Evolutionary conservation across 1,284 basidiomycete genomes (phyloP).

Genomic region (Fistulinella cinereoalba): DNA sequence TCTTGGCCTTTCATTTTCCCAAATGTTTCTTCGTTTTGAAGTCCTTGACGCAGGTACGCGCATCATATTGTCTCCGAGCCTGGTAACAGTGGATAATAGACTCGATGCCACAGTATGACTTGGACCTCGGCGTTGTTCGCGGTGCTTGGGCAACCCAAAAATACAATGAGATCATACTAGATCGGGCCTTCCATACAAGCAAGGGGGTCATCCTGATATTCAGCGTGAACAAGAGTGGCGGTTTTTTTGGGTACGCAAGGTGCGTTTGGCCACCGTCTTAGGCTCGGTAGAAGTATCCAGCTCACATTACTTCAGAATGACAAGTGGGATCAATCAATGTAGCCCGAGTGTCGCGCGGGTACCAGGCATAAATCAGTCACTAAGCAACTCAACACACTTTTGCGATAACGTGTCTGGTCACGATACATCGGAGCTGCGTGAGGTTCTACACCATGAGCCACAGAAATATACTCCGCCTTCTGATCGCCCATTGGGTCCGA

Average conservation of each 20-base stretch:
- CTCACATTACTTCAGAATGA: conserved; percentile 63
- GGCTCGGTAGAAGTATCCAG: too few relatives aligned
- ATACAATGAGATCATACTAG: conserved; percentile 88
- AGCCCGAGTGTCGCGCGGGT: conserved; percentile 61
- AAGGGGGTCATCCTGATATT: conserved; percentile 87
- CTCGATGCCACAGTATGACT: conserved; percentile 56
- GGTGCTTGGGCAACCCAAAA: conserved; percentile 90
- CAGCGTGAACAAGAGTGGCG: conserved; percentile 87
- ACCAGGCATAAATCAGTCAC: conserved; percentile 41
- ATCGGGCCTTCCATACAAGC: conserved; percentile 89
- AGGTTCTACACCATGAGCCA: not conserved
- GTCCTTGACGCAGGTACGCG: conserved; percentile 68
- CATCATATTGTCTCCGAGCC: not conserved
- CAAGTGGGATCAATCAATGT: conserved; percentile 52
- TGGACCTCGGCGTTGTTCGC: conserved; percentile 80
- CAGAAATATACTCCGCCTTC: conserved; percentile 37
- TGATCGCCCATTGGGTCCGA: conserved; percentile 38
- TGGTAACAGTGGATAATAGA: conserved; percentile 3
- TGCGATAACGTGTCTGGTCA: conserved; percentile 16
- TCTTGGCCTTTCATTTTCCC: conserved; percentile 76
- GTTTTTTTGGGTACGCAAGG: conserved; percentile 88
- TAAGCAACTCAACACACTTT: conserved; percentile 29
- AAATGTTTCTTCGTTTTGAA: conserved; percentile 92
- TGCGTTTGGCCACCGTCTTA: conserved; percentile 33
- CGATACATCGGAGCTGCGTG: conserved; percentile 16